phyloP scores from a whole-genome alignment of 2,329 filamentous ascomycete species.

The Phaeophleospora eucalypticola region DNA sequence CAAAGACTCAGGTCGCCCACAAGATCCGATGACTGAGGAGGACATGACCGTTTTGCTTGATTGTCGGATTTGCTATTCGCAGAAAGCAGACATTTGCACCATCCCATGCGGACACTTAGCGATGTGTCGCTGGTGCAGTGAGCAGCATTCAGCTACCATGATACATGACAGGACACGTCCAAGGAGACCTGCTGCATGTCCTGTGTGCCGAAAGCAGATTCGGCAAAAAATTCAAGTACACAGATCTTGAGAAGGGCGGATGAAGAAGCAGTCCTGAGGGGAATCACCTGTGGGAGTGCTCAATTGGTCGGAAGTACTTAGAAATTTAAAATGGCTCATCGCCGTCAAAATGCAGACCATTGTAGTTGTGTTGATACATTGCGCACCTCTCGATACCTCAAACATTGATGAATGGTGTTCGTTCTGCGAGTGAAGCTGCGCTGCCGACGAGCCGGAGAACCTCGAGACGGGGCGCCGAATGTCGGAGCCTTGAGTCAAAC shows the following conservation, averaged over 20 bases:
- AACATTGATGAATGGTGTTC: no score
- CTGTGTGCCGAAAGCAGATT: constrained; percentile 45
- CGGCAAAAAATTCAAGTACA: constrained; percentile 41
- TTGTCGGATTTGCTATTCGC: constrained; percentile 52
- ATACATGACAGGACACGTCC: constrained; percentile 40
- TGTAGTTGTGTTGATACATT: no score
- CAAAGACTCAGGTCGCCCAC: constrained; percentile 43
- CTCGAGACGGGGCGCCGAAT: no score
- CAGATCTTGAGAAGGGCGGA: constrained; percentile 21
- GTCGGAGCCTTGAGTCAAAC: no score
- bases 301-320: no score
- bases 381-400: no score
- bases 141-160: constrained; percentile 46
- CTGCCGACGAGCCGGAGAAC: no score
- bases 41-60: constrained; percentile 49
- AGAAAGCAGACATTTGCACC: constrained; percentile 49
- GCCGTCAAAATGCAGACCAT: no score
- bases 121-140: constrained; percentile 54
- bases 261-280: no score
- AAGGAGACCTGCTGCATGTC: constrained; percentile 38
- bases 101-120: constrained; percentile 54
- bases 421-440: no score
- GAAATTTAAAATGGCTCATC: no score
- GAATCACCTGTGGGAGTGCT: no score
- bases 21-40: constrained; percentile 43